Evolutionary conservation across 495 filamentous ascomycete genomes (phyloP), one percentile per base, ranked within the genome.

Genomic region (Xylaria castorea): DNA sequence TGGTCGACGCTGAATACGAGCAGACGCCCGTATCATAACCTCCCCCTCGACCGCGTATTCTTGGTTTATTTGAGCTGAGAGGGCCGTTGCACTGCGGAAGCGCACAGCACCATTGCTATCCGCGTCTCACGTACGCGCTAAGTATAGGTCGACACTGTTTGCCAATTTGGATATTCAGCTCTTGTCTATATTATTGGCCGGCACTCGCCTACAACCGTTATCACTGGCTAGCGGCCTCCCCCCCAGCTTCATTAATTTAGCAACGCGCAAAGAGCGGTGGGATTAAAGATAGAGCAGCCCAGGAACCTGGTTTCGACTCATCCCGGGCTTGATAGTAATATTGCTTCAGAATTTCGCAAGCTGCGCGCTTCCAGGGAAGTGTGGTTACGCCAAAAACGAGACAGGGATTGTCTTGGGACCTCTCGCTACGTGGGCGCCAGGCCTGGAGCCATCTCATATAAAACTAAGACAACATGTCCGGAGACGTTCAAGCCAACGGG

Each of bases 381-480:
- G 79, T 78, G 78, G 78, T 80, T 78, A 76, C 76, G 71, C 78
- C 74, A 80, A 75, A 76, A 72, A 78, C 73, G 68, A 73, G 67
- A 70, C 73, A 70, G 76, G 75, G 72, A 75, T 79, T 81, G 80
- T 87, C 80, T 79, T 80, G 61, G 69, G 70, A 63, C 71, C 55
- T 68, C 72, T 75, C 61, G 67, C 74, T 68, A 66, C 74, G 74
- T 55, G 70, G 70, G 27, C 55, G 42, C 30, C 71, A 40, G 65
- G 44, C 38, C 38, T 42, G 51, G 40, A 27, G 51, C 42, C 38
- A 67, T 44, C 57, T 78, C 77, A 74, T 83, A 83, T 86, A 86
- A 85, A 83, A 77, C 74, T 80, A 77, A 78, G 81, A 78, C 82
- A 82, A 72, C 71, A 86, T 86, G 83, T 82, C 82, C 75, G 82